These are phyloP conservation scores for Crucibulum parvulum DNA, from an alignment of 1,284 basidiomycete genomes.

Conservation along the genomic window DNA sequence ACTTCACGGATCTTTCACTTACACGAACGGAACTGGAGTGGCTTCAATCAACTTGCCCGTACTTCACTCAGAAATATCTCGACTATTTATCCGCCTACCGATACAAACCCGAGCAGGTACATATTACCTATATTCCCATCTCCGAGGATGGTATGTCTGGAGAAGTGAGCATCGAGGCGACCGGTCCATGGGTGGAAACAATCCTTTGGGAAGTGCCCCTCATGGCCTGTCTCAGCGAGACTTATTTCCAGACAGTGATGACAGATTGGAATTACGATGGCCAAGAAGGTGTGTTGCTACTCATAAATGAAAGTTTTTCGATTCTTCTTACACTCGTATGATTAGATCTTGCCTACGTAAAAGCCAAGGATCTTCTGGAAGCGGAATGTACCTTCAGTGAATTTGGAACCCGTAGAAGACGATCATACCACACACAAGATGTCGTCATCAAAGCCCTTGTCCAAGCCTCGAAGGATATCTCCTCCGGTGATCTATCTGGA, in stretches of 20 bases:
- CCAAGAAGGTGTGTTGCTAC: slow-evolving; percentile 65
- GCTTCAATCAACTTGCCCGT: slow-evolving; percentile 79
- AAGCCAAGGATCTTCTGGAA: slow-evolving; percentile 73
- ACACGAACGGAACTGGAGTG: slow-evolving; percentile 72
- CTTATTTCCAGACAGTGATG: slow-evolving; percentile 74
- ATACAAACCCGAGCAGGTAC: slow-evolving; percentile 86
- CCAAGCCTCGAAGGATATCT: slow-evolving; percentile 62
- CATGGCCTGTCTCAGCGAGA: slow-evolving; percentile 88
- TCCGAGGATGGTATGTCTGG: slow-evolving; percentile 63
- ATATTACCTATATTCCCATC: slow-evolving; percentile 68
- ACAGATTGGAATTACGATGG: slow-evolving; percentile 87
- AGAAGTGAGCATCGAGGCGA: slow-evolving; percentile 74
- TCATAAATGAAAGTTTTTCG: neutral
- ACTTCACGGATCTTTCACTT: slow-evolving; percentile 70
- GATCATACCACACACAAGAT: slow-evolving; percentile 85
- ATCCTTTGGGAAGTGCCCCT: slow-evolving; percentile 98
- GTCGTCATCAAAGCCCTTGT: slow-evolving; percentile 78
- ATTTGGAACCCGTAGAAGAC: slow-evolving; percentile 90
- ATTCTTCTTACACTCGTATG: slow-evolving; percentile 19
- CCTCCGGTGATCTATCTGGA: slow-evolving; percentile 74
- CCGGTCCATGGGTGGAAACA: slow-evolving; percentile 87
- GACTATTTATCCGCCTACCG: slow-evolving; percentile 77
- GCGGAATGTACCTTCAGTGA: slow-evolving; percentile 86
- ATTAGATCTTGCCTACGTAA: slow-evolving; percentile 67
- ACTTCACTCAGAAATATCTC: slow-evolving; percentile 78